Conservation (phyloP, 2,329 filamentous ascomycete genomes). For the Pseudovirgaria hyperparasitica region DNA sequence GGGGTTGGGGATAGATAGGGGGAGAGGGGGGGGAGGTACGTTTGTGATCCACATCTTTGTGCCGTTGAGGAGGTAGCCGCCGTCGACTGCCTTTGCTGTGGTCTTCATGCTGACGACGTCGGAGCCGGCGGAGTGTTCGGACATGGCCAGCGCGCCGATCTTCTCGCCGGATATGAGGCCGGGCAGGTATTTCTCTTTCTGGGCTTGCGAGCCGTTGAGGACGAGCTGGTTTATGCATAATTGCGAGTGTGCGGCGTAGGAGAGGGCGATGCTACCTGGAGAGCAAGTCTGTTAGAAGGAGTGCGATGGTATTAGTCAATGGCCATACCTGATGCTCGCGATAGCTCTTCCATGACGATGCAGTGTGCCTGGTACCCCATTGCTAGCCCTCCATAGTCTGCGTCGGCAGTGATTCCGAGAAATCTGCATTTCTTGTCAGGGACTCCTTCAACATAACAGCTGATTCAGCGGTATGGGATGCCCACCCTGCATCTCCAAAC, state of each 20-base stretch:
- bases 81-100: conserved; percentile 65
- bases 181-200: conserved; percentile 72
- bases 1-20: not conserved
- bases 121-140: conserved; percentile 76
- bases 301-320: not conserved
- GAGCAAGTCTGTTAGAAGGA: not conserved
- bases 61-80: conserved; percentile 75
- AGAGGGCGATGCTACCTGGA: conserved; percentile 59
- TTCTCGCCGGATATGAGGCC: conserved; percentile 67
- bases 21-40: conserved; percentile 26
- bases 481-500: conserved; percentile 76
- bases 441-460: not conserved
- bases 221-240: conserved; percentile 94
- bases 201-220: conserved; percentile 67
- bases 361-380: conserved; percentile 97
- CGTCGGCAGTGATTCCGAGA: conserved; percentile 84
- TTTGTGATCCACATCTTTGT: conserved; percentile 99
- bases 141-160: conserved; percentile 88
- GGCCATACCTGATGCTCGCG: conserved; percentile 56
- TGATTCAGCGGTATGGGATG: too few species aligned
- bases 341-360: conserved; percentile 89
- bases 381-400: conserved; percentile 75
- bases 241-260: conserved; percentile 91
- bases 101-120: conserved; percentile 96
- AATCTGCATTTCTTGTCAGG: conserved; percentile 50